These are phyloP conservation scores for Barnettozyma siamensis DNA, from an alignment of 805 yeast genomes.

Conservation along the genomic window DNA sequence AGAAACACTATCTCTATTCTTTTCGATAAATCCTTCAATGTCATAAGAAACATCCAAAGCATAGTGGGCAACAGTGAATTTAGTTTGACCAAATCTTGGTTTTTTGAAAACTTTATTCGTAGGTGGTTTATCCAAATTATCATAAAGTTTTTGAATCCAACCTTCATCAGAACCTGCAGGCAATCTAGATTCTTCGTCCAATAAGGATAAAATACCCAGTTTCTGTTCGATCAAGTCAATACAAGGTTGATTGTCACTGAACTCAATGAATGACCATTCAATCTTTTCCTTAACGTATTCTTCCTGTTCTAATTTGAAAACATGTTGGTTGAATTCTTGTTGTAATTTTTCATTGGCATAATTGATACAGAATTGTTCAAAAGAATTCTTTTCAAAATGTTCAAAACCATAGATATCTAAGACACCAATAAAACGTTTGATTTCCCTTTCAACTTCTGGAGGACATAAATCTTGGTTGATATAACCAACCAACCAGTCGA, in stretches of 20 bases:
- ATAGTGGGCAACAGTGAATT: slow-evolving; percentile 87
- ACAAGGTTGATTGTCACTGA: slow-evolving; percentile 95
- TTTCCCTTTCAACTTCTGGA: slow-evolving; percentile 52
- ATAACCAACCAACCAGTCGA: slow-evolving; percentile 90
- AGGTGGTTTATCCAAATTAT: slow-evolving; percentile 74
- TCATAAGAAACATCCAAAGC: slow-evolving; percentile 93
- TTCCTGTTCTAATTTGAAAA: slow-evolving; percentile 93
- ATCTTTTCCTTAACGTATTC: slow-evolving; percentile 89
- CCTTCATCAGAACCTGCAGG: slow-evolving; percentile 92
- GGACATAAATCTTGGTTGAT: slow-evolving; percentile 81
- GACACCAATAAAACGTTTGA: slow-evolving; percentile 84
- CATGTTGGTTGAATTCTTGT: slow-evolving; percentile 96
- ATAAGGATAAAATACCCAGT: slow-evolving; percentile 77
- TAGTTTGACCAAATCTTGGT: slow-evolving; percentile 90
- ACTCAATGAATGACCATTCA: slow-evolving; percentile 95
- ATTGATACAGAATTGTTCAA: slow-evolving; percentile 96
- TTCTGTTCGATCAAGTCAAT: slow-evolving; percentile 85
- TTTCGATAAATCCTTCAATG: slow-evolving; percentile 91
- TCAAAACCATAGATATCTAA: slow-evolving; percentile 97
- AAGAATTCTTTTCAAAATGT: slow-evolving; percentile 89
- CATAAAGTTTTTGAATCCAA: slow-evolving; percentile 87
- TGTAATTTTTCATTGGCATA: slow-evolving; percentile 96
- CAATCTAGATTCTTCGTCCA: slow-evolving; percentile 92
- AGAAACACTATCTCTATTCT: slow-evolving; percentile 94
- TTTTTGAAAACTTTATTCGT: slow-evolving; percentile 74